Evolutionary conservation across 768 basidiomycete species (phyloP).

Genomic region (Trametes cingulata): DNA sequence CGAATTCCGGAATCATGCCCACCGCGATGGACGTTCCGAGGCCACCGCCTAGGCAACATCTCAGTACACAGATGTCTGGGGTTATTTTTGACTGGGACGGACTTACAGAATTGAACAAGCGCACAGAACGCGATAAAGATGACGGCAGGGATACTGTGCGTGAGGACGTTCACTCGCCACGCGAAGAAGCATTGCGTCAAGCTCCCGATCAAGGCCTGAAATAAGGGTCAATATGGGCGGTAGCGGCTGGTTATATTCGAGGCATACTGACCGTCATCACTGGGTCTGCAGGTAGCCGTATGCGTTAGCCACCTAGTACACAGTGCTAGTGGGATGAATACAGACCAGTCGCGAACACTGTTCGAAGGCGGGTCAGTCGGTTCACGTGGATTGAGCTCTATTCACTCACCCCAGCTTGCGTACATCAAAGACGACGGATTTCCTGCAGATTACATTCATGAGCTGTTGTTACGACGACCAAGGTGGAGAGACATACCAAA

Average conservation of each 20-base stretch:
- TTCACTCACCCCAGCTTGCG: constrained; percentile 32
- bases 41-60: constrained; percentile 33
- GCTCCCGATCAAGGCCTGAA: constrained; percentile 45
- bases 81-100: background rate
- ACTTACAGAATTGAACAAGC: constrained; percentile 32
- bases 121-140: constrained; percentile 30
- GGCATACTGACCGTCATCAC: constrained; percentile 40
- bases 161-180: constrained; percentile 42
- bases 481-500: constrained; percentile 38
- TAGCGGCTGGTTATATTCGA: background rate
- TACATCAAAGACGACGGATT: constrained; percentile 29
- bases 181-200: constrained; percentile 51
- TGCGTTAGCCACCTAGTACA: background rate
- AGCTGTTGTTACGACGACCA: background rate
- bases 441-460: constrained; percentile 23
- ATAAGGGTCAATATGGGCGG: too few relatives aligned
- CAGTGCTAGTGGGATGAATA: background rate
- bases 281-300: constrained; percentile 37
- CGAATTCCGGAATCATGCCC: constrained; percentile 34
- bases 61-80: background rate
- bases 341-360: constrained; percentile 46
- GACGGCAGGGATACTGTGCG: constrained; percentile 31
- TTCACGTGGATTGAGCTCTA: background rate
- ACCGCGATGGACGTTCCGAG: constrained; percentile 36
- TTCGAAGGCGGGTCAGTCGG: background rate